Evolutionary conservation across 306 rosid species (phyloP), one percentile per base, ranked within the genome.

Genomic region (Vigna hirtella): DNA sequence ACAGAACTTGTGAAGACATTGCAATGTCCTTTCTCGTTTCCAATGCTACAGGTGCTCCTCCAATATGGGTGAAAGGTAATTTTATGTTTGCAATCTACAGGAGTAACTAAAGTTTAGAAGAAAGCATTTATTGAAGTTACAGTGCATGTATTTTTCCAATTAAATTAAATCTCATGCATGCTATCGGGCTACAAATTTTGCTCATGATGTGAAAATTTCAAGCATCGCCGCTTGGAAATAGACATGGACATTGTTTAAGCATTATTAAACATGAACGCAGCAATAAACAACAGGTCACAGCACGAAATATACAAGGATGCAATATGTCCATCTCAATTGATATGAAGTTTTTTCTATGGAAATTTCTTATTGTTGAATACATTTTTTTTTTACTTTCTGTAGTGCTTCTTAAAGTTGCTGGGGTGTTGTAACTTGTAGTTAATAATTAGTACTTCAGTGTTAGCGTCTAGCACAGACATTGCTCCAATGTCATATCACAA

Each of bases 41-140:
- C 51, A 87, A 87, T 82, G 78, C 86, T 62, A 86, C 87, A 3
- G 38, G 83, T 53, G 84, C 87, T 84, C 86, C 94, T 73, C 90
- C 89, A 20, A 65, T 88, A 74, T 90, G 91, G 91, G 89, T 90
- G 50, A 76, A 86, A 86, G 90, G 94, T 88, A 82, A 24, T 22
- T 66, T 15, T 52, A 32, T 83, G 16, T 5, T 62, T n/a, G 22
- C 48, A 34, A 32, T 66, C 32, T 73, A 20, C 40, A 15, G 4
- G 55, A 24, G 36, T 47, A 66, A 56, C 67, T 76, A 51, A 34
- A 53, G 58, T 68, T 81, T 32, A 18, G 12, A 72, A 62, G 64
- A 59, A 74, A 69, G 28, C 9, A 71, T 22, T 49, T 61, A 9
- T 66, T 51, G 14, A 66, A 77, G 15, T 24, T n/a, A 40, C 45